Evolutionary conservation across 1,284 basidiomycete genomes (phyloP).

Genomic region (Lentinula novae-zelandiae): DNA sequence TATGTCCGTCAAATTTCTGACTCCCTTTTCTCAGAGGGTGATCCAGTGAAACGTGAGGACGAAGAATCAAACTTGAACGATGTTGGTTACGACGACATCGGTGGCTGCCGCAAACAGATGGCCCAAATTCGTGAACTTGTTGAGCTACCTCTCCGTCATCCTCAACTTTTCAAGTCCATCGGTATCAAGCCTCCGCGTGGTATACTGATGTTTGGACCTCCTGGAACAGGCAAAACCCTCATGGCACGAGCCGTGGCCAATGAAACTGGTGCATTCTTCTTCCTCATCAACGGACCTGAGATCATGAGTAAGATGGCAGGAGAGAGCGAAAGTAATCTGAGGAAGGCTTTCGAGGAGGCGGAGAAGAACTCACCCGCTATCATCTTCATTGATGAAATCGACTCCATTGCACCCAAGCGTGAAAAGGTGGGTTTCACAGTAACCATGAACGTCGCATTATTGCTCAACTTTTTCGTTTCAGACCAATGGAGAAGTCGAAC

Average conservation of each 20-base stretch:
- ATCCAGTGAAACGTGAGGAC: conserved; percentile 98
- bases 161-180: conserved; percentile 99
- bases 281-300: conserved; percentile 99
- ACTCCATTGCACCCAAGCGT: conserved; percentile 99
- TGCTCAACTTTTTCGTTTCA: conserved; percentile 27
- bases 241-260: conserved; percentile 99
- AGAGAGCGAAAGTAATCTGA: conserved; percentile 94
- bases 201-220: conserved; percentile 95
- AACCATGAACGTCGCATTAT: neutral
- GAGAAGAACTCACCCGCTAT: conserved; percentile 99
- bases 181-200: conserved; percentile 99
- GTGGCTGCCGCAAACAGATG: conserved; percentile 99
- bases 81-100: conserved; percentile 99
- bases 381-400: conserved; percentile 99
- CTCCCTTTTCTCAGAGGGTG: conserved; percentile 67
- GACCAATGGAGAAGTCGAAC: conserved; percentile 99
- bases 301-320: conserved; percentile 99
- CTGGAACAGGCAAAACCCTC: conserved; percentile 96
- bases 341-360: conserved; percentile 98
- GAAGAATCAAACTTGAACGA: conserved; percentile 97
- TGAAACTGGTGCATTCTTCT: conserved; percentile 99
- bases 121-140: conserved; percentile 99
- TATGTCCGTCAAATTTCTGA: conserved; percentile 20
- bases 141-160: conserved; percentile 95
- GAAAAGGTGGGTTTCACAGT: conserved; percentile 68